Base-by-base conservation (phyloP, 495 filamentous ascomycete species). In the Podospora pseudopauciseta region DNA sequence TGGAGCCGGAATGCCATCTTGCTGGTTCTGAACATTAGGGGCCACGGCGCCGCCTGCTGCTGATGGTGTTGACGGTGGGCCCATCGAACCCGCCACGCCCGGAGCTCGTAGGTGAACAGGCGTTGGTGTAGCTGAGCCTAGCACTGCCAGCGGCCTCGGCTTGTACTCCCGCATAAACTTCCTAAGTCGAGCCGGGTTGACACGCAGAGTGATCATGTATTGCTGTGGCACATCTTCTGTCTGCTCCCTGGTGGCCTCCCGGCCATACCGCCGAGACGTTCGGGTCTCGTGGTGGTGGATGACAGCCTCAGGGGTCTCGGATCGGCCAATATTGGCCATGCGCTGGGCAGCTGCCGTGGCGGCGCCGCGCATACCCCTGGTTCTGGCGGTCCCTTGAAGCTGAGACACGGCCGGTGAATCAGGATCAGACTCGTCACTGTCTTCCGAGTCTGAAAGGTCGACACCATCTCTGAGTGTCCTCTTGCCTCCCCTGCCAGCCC, bases 371-470 rank as follows among this genome's bases (percentile, higher is more conserved):
- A 97, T 93, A 20, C 89, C 90, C 77, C 93, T 84, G n/a, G 91
- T 96, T 68, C 93, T 87, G 34, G 92, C 89, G 16, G 92, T 96
- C 26, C 92, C 92, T 67, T 89, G 83, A 13, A 90, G 80, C 63
- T 92, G 84, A 66, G 90, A 83, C 49, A 90, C 87, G 65, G 92
- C 93, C 13, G 94, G 94, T 19, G 94, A 97, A 63, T 93, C 93
- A 18, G 92, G 90, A 13, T 86, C 87, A 3, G 93, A 96, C 60
- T 95, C 92, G 66, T 95, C 92, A 72, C 90, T 92, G 60, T 94
- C 92, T 58, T 92, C 91, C 0, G 92, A 92, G 39, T 96, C 94
- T 0, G 93, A 95, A 20, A 96, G 86, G 61, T 95, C 93, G 60
- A 18, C 56, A 15, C 88, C 88, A 55, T 87, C 89, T 65, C 88